Evolutionary conservation across 2,329 filamentous ascomycete genomes (phyloP).

Genomic region (Zalaria obscura): DNA sequence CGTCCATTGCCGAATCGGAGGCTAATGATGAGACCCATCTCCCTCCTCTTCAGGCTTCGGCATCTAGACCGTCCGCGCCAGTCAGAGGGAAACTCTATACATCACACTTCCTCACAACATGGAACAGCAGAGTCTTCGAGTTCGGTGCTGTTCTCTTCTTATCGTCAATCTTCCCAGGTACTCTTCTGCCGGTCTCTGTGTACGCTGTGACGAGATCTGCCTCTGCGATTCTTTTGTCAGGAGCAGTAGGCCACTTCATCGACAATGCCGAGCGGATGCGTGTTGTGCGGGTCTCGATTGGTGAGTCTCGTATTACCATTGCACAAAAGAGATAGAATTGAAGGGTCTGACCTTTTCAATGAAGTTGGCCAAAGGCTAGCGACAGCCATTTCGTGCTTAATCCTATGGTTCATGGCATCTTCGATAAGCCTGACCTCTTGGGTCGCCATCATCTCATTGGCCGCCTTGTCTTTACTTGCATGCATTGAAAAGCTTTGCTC

Average conservation of each 20-base stretch:
- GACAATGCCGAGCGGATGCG: constrained; percentile 34
- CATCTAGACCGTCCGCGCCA: too few species aligned
- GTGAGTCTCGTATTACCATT: constrained; percentile 1
- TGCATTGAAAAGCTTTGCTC: constrained; percentile 56
- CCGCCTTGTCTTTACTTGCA: constrained; percentile 36
- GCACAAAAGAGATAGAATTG: neutral
- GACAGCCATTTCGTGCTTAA: constrained; percentile 10
- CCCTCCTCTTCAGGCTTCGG: too few species aligned
- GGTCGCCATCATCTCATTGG: constrained; percentile 13
- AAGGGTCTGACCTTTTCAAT: neutral
- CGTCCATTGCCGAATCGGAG: too few species aligned
- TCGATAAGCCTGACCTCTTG: constrained; percentile 4
- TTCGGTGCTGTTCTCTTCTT: constrained; percentile 37
- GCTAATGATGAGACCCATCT: too few species aligned
- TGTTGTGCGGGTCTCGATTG: constrained; percentile 25
- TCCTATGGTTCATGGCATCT: constrained; percentile 4
- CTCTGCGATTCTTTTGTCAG: constrained; percentile 44
- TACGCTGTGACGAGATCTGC: constrained; percentile 50
- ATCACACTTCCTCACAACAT: constrained; percentile 34
- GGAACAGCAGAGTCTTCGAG: constrained; percentile 35
- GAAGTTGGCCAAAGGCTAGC: constrained; percentile 18
- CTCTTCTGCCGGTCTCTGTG: constrained; percentile 51
- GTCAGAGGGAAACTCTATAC: constrained; percentile 21
- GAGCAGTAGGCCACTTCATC: constrained; percentile 43
- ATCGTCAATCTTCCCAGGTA: constrained; percentile 32